Base-by-base conservation (phyloP, 2,329 filamentous ascomycete species). In the Neonectria magnoliae region DNA sequence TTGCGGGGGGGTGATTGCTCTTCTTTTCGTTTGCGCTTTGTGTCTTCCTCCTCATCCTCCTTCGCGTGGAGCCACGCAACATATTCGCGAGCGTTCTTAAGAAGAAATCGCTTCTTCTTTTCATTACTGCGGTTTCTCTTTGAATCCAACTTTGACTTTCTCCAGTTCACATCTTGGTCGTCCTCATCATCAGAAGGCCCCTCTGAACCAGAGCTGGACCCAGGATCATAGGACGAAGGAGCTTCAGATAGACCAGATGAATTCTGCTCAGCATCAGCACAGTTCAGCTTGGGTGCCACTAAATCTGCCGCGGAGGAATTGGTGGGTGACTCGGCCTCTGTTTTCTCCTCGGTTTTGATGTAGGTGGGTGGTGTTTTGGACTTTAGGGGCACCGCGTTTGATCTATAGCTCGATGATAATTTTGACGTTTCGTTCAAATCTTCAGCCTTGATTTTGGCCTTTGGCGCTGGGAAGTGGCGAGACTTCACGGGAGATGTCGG, bases 11-110 rank as follows among this genome's bases (percentile, higher is more conserved):
- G 14, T 9, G 22, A 8, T 2, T n/a, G 8, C 4, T 51, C 44
- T 0, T 33, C 44, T 0, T 22, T 45, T 1, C 10, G 22, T 33
- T 62, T 68, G 4, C 67, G 45, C 16, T 70, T 68, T 11, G 11
- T 53, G 0, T 53, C 52, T 14, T 52, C 52, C 10, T 38, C 42
- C 11, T 16, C 36, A 9, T 22, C 42, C 10, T 64, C 61, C 13
- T 45, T 44, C 5, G 56, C 31, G 6, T 38, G 27, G 7, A 44
- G 41, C n/a, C 27, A 27, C 14, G 53, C 53, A 18, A 62, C 29
- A 18, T 29, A 62, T 33, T 57, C 45, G 3, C 53, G 53, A 8
- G 59, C 45, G n/a, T 20, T 57, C 53, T 52, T 56, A 27, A 20
- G 25, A 6, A 38, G 9, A 4, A 14, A 4, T 14, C 44, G 42